Evolutionary conservation across 2,329 filamentous ascomycete species (phyloP).

Genomic region (Sporothrix euskadiensis): DNA sequence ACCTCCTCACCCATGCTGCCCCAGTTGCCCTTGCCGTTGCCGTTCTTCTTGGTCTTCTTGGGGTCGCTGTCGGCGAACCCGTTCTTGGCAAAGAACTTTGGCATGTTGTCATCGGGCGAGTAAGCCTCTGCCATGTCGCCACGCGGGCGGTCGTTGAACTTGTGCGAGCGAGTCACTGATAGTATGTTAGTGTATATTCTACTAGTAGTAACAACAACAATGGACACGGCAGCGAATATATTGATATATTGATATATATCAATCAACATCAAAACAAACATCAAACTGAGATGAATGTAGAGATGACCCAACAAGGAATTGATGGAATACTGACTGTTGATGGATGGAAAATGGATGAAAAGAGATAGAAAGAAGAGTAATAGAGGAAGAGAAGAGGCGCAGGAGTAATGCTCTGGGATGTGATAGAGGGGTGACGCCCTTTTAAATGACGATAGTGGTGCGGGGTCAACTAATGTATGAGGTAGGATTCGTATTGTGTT

Average conservation of each 20-base stretch:
- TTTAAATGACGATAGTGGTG: slow-evolving; percentile 22
- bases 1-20: slow-evolving; percentile 81
- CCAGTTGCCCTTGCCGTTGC: slow-evolving; percentile 92
- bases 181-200: neutral
- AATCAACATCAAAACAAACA: slow-evolving; percentile 12
- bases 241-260: neutral
- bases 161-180: slow-evolving; percentile 95
- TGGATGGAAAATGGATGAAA: neutral
- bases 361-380: slow-evolving; percentile 1
- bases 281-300: neutral
- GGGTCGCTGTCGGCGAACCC: slow-evolving; percentile 81
- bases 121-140: slow-evolving; percentile 65
- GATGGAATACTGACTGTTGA: slow-evolving; percentile 22
- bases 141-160: slow-evolving; percentile 91
- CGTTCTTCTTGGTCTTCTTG: slow-evolving; percentile 96
- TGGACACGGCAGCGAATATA: neutral
- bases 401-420: neutral
- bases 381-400: neutral
- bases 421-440: neutral
- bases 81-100: slow-evolving; percentile 89
- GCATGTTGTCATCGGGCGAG: slow-evolving; percentile 72
- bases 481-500: neutral
- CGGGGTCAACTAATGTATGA: slow-evolving; percentile 4
- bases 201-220: slow-evolving; percentile 27
- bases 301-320: neutral